Base-by-base conservation (phyloP, 352 stramenopile species). In the Pilasporangium apinafurcum region DNA sequence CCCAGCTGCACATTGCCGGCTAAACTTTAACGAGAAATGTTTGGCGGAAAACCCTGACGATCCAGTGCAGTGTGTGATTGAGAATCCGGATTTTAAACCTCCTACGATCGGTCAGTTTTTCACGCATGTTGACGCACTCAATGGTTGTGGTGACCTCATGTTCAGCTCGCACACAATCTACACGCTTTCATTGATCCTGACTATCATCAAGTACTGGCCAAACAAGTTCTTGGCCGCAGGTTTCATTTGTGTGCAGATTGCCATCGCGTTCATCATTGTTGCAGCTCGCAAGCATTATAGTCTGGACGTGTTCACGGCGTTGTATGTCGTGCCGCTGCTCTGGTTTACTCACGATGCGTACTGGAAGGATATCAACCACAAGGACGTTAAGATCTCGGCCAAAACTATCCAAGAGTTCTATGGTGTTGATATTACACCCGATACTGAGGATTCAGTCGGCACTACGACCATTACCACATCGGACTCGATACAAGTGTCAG, bases 131-230 rank as follows among this genome's bases (percentile, higher is more conserved):
- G 77, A 91, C 37, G 71, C 76, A n/a, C 61, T 93, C 33, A 87
- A 87, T 18, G 80, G 65, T 40, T 96, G 86, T 38, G 86, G 86
- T 27, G 86, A 96, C 52, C 65, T 96, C 44, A 96, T 96, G 83
- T 96, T 95, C 53, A 95, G 82, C 53, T 95, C 81, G 25, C 86
- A 96, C 65, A 96, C 83, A 17, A 96, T 95, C 56, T 95, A 93
- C 77, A 94, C 83, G 4, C 53, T 96, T 61, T 86, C 82, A 48
- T 73, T 95, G 37, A 93, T 95, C 46, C 56, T 92, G 27, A 83
- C 70, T 20, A 54, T 87, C 27, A 86, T 58, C 68, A 95, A 93
- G 59, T 95, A 87, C 68, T 95, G 84, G 75, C 73, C 65, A 48
- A 88, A 80, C 68, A 85, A 80, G 47, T 77, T 59, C 41, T 58